Conservation (phyloP, 2,329 filamentous ascomycete genomes). For the Colletotrichum musicola region DNA sequence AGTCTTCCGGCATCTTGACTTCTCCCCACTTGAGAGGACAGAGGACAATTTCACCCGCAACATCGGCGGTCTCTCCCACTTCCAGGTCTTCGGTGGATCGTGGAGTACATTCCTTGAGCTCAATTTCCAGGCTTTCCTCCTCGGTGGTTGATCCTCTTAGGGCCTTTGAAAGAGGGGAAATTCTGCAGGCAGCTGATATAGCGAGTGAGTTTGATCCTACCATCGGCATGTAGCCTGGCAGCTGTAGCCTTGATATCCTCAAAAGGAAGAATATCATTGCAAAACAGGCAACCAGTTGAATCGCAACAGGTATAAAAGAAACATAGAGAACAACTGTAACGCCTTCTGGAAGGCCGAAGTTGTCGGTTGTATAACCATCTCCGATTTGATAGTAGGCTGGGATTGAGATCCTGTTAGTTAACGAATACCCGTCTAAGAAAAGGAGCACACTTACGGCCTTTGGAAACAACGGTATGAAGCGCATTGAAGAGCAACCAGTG, state of each 20-base stretch:
- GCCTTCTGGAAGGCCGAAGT: neutral
- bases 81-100: neutral
- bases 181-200: neutral
- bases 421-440: too few species aligned
- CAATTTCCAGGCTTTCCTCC: rapidly evolving
- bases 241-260: neutral
- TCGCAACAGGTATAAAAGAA: neutral
- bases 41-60: neutral
- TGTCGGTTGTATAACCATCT: neutral
- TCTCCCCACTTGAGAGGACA: neutral
- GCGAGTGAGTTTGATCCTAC: neutral
- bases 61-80: rapidly evolving
- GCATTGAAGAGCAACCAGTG: neutral
- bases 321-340: neutral
- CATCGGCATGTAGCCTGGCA: neutral
- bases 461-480: neutral
- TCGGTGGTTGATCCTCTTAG: neutral
- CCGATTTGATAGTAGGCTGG: too few species aligned
- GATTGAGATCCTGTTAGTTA: too few species aligned
- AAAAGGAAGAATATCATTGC: neutral
- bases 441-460: neutral
- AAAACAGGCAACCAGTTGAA: neutral
- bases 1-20: neutral
- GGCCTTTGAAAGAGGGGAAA: neutral
- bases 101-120: neutral